Evolutionary conservation across 2,329 filamentous ascomycete species (phyloP).

Genomic region (Xylariaceae sp.): DNA sequence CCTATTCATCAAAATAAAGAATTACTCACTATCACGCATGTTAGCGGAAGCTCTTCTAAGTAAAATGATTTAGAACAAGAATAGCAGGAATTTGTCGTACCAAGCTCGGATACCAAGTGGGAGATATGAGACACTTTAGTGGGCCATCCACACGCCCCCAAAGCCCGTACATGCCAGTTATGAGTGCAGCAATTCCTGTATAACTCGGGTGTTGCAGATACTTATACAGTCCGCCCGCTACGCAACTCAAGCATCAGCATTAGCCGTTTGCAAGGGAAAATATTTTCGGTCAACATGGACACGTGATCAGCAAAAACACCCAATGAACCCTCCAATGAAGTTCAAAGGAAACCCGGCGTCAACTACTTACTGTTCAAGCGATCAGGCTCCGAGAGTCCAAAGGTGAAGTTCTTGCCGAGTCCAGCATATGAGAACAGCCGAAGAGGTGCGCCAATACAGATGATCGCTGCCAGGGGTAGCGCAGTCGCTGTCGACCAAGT

Average conservation of each 20-base stretch:
- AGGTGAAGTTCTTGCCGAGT: constrained; percentile 53
- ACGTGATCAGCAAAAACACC: too few relatives aligned
- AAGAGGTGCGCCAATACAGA: constrained; percentile 31
- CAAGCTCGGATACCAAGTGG: constrained; percentile 5
- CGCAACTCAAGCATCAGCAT: not conserved
- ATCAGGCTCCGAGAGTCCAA: constrained; percentile 46
- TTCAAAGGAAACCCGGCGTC: too few relatives aligned
- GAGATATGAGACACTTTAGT: constrained; percentile 38
- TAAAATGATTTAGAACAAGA: not conserved
- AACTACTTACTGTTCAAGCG: constrained; percentile 34
- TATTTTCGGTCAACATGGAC: too few relatives aligned
- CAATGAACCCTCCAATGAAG: too few relatives aligned
- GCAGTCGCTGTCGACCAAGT: constrained; percentile 38
- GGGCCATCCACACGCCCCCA: constrained; percentile 39
- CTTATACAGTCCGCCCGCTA: constrained; percentile 43
- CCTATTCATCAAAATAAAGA: too few relatives aligned
- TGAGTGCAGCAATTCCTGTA: constrained; percentile 39
- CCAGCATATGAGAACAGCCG: constrained; percentile 38
- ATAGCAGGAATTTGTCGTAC: not conserved
- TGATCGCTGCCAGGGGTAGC: constrained; percentile 34
- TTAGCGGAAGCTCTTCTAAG: too few relatives aligned
- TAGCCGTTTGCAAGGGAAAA: too few relatives aligned
- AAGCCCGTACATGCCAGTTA: constrained; percentile 32
- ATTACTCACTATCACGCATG: too few relatives aligned
- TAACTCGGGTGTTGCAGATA: constrained; percentile 55